Evolutionary conservation across 192 early-diverging fungal genomes (phyloP).

Genomic region (Gorgonomyces haynaldii): DNA sequence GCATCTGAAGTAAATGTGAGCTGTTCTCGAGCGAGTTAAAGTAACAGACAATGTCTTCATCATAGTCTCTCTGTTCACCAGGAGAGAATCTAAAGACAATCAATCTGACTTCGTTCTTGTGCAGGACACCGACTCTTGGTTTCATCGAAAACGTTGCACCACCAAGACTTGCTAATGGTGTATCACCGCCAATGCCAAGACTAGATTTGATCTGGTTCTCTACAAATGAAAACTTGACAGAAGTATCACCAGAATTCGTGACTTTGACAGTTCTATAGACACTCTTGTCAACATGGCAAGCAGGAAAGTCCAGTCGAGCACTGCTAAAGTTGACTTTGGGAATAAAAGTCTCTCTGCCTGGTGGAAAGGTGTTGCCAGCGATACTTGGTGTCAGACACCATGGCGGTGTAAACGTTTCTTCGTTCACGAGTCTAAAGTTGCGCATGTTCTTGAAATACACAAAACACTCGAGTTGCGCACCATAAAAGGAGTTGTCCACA

Average conservation of each 20-base stretch:
- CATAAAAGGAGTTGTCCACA: constrained; percentile 42
- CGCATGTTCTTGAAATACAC: constrained; percentile 49
- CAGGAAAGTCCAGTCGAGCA: constrained; percentile 33
- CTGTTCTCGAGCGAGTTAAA: constrained; percentile 29
- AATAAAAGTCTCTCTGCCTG: constrained; percentile 38
- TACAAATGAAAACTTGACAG: constrained; percentile 40
- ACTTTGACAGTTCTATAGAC: constrained; percentile 38
- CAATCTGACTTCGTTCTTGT: constrained; percentile 34
- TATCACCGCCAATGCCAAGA: constrained; percentile 24
- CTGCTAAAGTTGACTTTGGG: constrained; percentile 40
- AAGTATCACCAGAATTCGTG: constrained; percentile 40
- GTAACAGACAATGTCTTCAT: constrained; percentile 36
- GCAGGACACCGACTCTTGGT: constrained; percentile 30
- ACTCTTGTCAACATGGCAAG: constrained; percentile 37
- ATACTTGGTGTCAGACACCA: constrained; percentile 44
- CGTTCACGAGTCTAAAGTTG: constrained; percentile 44
- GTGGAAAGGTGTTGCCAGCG: constrained; percentile 43
- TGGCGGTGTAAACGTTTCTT: constrained; percentile 47
- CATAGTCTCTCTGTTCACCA: constrained; percentile 29
- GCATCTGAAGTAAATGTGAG: constrained; percentile 29
- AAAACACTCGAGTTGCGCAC: constrained; percentile 43
- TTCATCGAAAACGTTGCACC: constrained; percentile 38
- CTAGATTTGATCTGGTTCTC: constrained; percentile 14
- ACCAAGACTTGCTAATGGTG: constrained; percentile 16
- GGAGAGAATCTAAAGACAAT: constrained; percentile 44